Base-by-base conservation (phyloP, 2,329 filamentous ascomycete genomes). In the Karstenula rhodostoma region DNA sequence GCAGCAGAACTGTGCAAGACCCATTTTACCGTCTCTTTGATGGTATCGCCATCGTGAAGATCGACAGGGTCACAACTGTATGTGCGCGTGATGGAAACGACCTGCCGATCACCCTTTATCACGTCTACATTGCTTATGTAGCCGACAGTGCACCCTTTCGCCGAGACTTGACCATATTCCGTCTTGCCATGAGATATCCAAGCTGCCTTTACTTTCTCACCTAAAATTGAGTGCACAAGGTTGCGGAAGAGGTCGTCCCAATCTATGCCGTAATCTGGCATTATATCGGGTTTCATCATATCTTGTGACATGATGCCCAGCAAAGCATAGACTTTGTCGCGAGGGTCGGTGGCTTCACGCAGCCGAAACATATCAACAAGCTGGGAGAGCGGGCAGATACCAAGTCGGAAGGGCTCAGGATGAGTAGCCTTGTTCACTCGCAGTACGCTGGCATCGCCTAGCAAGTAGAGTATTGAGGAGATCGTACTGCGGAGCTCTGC, bases 321-420 rank as follows among this genome's bases (percentile, higher is more conserved):
- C 35, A 64, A 50, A 37, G 57, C 56, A 49, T 46, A 64, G 1
- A 64, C 49, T 48, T 62, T 60, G 37, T 62, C 62, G 8, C 47
- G 56, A 15, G 47, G 40, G 17, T 62, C 47, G 13, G 59, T 57
- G 46, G 59, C 60, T 25, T 59, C 50, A 15, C 55, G 56, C 7
- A 46, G 25, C 23, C 55, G 54, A 25, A 54, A 64, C 56, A 61
- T 64, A 29, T 64, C 59, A n/a, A 61, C n/a, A 13, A 63, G 49
- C 25, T 57, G 33, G 15, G 35, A 48, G 22, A 64, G 40, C 9
- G 59, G 35, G 15, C 49, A 46, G 9, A 61, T 48, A 4, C 27
- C 27, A 19, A 57, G 37, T 25, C 56, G 37, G 17, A 55, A 52
- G 25, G 53, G 59, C 22, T 33, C 35, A 4, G 12, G n/a, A 25